These are phyloP conservation scores for Schizosaccharomyces cryophilus DNA, from an alignment of 805 yeast genomes.

Conservation along the genomic window DNA sequence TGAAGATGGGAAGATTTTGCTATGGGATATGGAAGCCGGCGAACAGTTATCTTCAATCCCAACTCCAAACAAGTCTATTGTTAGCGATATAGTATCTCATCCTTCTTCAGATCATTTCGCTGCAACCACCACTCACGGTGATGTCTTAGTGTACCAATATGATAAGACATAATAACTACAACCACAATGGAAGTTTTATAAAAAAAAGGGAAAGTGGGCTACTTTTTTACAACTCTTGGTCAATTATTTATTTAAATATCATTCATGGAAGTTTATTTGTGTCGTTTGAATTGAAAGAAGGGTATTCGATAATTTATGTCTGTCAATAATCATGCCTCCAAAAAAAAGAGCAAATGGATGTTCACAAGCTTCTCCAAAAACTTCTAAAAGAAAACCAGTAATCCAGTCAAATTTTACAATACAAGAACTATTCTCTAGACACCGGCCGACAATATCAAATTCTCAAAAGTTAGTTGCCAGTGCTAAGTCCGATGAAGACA, in stretches of 20 bases:
- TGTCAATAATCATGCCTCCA: neutral
- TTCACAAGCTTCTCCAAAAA: neutral
- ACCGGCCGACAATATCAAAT: neutral
- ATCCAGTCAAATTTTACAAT: neutral
- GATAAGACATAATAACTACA: neutral
- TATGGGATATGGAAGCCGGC: constrained; percentile 10
- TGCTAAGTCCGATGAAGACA: neutral
- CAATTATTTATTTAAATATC: too few relatives aligned
- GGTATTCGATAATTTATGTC: too few relatives aligned
- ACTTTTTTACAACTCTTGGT: too few relatives aligned
- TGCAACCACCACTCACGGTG: neutral
- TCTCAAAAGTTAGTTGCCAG: neutral
- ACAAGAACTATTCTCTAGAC: neutral
- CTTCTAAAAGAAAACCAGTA: neutral
- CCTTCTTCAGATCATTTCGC: neutral
- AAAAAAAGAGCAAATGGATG: neutral
- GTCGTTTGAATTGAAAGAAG: too few relatives aligned
- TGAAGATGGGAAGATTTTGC: constrained; percentile 12
- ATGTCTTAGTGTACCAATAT: neutral
- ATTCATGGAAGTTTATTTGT: too few relatives aligned
- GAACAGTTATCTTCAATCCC: neutral
- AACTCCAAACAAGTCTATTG: neutral
- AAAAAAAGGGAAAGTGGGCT: too few relatives aligned
- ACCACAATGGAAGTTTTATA: neutral
- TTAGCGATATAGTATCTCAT: neutral